Base-by-base conservation (phyloP, 2,329 filamentous ascomycete genomes). In the Talaromyces funiculosus region DNA sequence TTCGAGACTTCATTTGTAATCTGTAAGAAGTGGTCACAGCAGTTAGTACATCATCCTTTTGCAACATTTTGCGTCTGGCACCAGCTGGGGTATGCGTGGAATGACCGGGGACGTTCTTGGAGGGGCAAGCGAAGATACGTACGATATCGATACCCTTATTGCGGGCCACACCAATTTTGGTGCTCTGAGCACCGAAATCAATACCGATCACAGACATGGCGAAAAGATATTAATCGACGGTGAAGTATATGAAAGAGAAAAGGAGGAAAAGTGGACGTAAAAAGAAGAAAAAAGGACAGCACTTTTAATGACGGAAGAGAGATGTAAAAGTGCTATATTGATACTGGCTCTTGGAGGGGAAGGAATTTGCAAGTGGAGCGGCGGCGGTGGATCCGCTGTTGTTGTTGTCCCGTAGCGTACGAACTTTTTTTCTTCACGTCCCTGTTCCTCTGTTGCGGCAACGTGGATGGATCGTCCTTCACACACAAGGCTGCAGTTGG, bases 1-100 rank as follows among this genome's bases (percentile, higher is more conserved):
- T 99, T 97, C 68, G 94, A 99, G 71, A 97, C 94, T 80, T 99
- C 94, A 84, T 99, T 99, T 81, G 91, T 89, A 76, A 99, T 96
- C 92, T 96, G 72, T 61, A 43, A n/a, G 12, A 47, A 22, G 45
- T 6, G 2, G 33, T 20, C 16, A 22, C 26, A 8, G 7, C 29
- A 2, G 29, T 45, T 16, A 51, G 33, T 45, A 53, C 20, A 37
- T 10, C 14, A 7, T 14, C 2, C 35, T 22, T 26, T 24, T 22
- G 2, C 1, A 3, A 16, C 16, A 10, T 20, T 14, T 22, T 51
- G n/a, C 20, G n/a, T 10, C 26, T 3, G n/a, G 14, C 22, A 20
- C 29, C 29, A 51, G 47, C 47, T 35, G 20, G 33, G 5, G 10
- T n/a, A 31, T 37, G 54, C 49, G 60, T 61, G 59, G 49, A 55